A percentile compares a stretch with the other conserved stretches of the same genome.
phyloP scores from a whole-genome alignment of 257 asterid species.

The Solanum chiquidenum region DNA sequence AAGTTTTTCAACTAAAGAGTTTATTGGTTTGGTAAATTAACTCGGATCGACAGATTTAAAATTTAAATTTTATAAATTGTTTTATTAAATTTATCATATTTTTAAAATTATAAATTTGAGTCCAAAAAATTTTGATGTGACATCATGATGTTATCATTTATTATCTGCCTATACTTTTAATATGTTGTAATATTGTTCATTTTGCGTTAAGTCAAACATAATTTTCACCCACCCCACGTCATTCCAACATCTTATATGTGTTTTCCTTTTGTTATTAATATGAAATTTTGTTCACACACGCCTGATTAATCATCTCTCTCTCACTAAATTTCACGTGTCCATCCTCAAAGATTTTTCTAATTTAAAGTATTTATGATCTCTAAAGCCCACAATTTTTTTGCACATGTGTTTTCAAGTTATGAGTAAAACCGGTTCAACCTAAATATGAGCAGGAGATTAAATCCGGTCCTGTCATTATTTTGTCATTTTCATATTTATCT shows the following conservation, averaged over 20 bases:
- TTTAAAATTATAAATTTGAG: too few relatives aligned
- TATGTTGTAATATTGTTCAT: neutral
- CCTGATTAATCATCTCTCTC: neutral
- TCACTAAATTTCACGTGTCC: neutral
- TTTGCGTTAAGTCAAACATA: too few relatives aligned
- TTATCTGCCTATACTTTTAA: neutral
- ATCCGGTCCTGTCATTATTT: too few relatives aligned
- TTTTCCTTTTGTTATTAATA: neutral
- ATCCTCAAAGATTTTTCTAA: neutral
- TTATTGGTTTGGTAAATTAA: too few relatives aligned
- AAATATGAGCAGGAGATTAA: too few relatives aligned
- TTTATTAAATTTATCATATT: too few relatives aligned
- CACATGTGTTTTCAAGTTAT: neutral
- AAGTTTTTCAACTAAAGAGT: neutral
- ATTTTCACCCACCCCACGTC: neutral
- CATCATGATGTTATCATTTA: neutral
- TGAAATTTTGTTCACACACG: neutral
- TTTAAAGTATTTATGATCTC: neutral
- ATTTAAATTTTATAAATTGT: neutral
- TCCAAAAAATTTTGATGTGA: too few relatives aligned
- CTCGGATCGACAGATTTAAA: too few relatives aligned
- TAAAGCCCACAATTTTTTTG: neutral
- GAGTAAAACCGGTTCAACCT: neutral
- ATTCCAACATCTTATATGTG: too few relatives aligned
- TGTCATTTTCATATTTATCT: neutral